A percentile compares a stretch with the other conserved stretches of the same genome.
These are phyloP conservation scores for Crucihimalaya himalaica DNA, from an alignment of 345 rosid species.

Conservation along the genomic window DNA sequence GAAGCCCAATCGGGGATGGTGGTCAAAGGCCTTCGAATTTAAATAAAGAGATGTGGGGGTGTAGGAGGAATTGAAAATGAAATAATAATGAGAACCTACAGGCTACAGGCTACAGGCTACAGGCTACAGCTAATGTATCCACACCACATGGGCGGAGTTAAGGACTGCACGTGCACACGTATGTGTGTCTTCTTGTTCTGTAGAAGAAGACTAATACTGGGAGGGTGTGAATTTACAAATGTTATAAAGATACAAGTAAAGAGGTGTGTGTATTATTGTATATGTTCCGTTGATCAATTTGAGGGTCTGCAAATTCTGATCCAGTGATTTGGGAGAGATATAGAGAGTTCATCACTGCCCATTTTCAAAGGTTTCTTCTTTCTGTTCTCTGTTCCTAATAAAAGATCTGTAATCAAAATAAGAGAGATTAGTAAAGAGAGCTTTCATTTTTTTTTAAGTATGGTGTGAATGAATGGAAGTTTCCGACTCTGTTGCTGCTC, in stretches of 20 bases:
- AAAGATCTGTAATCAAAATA: background rate
- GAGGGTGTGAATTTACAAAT: conserved; percentile 4
- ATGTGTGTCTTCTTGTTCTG: conserved; percentile 21
- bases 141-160: conserved; percentile 27
- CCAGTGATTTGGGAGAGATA: conserved; percentile 2
- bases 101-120: no score
- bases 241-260: background rate
- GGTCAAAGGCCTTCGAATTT: background rate
- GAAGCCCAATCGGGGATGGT: background rate
- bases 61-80: no score
- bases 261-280: no score
- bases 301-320: conserved; percentile 15
- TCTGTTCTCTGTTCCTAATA: background rate
- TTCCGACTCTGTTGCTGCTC: conserved; percentile 19
- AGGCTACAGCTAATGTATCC: no score
- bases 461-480: conserved; percentile 18
- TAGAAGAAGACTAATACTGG: background rate
- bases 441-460: background rate
- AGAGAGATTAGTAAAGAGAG: no score
- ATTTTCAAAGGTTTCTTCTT: background rate
- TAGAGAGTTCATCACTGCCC: background rate
- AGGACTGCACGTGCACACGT: conserved; percentile 33
- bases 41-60: background rate
- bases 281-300: no score
- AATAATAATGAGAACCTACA: conserved; percentile 22